Conservation (phyloP, 2,329 filamentous ascomycete genomes). For the Arthrobotrys sphaeroides region DNA sequence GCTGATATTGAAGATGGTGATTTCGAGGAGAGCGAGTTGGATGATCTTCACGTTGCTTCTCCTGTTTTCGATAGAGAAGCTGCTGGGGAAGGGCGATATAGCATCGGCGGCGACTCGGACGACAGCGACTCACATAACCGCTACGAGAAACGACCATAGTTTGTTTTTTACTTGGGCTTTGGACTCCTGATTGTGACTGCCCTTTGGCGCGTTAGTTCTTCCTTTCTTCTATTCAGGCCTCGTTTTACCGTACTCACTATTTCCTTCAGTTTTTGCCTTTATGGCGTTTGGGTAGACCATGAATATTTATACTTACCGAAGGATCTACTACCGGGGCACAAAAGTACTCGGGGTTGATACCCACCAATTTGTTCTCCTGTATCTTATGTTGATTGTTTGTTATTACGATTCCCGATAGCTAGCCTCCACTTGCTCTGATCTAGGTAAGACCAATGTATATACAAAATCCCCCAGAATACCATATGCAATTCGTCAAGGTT, state of each 20-base stretch:
- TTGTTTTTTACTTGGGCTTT: background rate
- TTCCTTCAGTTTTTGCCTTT: background rate
- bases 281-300: constrained; percentile 38
- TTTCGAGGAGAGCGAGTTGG: constrained; percentile 73
- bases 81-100: constrained; percentile 66
- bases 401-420: background rate
- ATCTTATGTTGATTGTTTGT: background rate
- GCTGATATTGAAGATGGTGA: constrained; percentile 69
- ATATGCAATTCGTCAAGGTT: background rate
- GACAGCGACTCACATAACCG: constrained; percentile 59
- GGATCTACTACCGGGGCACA: background rate
- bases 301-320: background rate
- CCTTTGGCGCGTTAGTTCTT: constrained; percentile 4
- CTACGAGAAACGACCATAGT: constrained; percentile 22
- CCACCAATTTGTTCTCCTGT: background rate
- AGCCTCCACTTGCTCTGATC: background rate
- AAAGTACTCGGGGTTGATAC: background rate
- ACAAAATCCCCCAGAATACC: background rate
- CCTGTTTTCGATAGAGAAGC: constrained; percentile 61
- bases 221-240: background rate
- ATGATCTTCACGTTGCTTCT: constrained; percentile 68
- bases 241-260: background rate
- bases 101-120: constrained; percentile 69
- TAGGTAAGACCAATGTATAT: constrained; percentile 16
- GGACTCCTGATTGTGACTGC: background rate